phyloP scores from a whole-genome alignment of 208 protist genomes.

The Leishmania braziliensis region DNA sequence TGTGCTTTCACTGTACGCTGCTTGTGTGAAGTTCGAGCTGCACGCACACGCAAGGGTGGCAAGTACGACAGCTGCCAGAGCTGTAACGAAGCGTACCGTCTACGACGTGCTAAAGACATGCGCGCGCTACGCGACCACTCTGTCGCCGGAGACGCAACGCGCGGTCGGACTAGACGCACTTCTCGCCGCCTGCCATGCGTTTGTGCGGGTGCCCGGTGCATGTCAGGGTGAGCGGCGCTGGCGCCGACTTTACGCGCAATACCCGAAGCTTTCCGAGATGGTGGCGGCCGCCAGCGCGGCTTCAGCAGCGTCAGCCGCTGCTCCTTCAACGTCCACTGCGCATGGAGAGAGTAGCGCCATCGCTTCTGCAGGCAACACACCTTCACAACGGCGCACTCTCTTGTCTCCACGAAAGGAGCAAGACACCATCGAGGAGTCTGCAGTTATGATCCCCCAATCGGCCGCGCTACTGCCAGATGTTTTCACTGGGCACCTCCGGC shows the following conservation, averaged over 20 bases:
- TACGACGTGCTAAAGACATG: slow-evolving; percentile 23
- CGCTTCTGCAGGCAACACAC: not conserved
- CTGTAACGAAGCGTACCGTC: slow-evolving; percentile 7
- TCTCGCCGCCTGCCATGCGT: slow-evolving; percentile 13
- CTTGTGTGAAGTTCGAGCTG: slow-evolving; percentile 39
- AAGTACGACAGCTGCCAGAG: not conserved
- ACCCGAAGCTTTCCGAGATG: slow-evolving; percentile 27
- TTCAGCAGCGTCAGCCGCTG: not conserved
- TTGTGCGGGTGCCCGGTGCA: not conserved
- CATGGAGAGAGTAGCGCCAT: not conserved
- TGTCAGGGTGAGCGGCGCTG: slow-evolving; percentile 9
- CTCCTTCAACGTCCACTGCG: not conserved
- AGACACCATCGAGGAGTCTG: not conserved
- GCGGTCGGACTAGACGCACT: slow-evolving; percentile 9
- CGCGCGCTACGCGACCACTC: slow-evolving; percentile 18
- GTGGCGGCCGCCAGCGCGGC: not conserved
- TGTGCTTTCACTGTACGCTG: slow-evolving; percentile 35
- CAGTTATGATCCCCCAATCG: not conserved
- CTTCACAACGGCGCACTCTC: not conserved
- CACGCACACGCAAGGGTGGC: slow-evolving; percentile 22
- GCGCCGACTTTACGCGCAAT: slow-evolving; percentile 17
- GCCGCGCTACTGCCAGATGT: slow-evolving; percentile 6
- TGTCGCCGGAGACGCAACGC: not conserved
- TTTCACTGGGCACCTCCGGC: slow-evolving; percentile 16
- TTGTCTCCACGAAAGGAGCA: slow-evolving; percentile 5